Base-by-base conservation (phyloP, 768 basidiomycete species). In the Tulasnella sp. region DNA sequence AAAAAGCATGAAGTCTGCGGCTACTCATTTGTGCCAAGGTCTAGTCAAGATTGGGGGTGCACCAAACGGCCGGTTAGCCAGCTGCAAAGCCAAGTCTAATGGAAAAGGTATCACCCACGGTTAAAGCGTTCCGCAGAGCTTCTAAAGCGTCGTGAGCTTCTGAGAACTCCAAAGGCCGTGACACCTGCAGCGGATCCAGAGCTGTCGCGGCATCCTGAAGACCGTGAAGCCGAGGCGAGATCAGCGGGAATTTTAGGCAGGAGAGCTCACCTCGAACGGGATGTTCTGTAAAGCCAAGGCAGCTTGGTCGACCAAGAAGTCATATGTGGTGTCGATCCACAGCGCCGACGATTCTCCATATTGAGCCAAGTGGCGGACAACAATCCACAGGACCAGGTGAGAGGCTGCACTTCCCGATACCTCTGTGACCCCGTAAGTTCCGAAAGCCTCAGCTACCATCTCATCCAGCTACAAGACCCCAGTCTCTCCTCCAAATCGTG, bases 1-100 rank as follows among this genome's bases (percentile, higher is more conserved):
- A 79, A 40, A 81, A 79, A 19, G 52, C 14, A 81, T n/a, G n/a
- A 31, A 67, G 67, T 12, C 49, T 36, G 36, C 38, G n/a, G 25
- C 12, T n/a, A 36, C 37, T 12, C 31, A 29, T 58, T 38, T 74
- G 73, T n/a, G 37, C 71, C 2, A 58, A 19, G 19, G 73, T 37
- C 73, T 74, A 19, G 31, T 58, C 25, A 31, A 3, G 11, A 40
- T 36, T n/a, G 19, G 58, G 31, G 31, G 31, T 17, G n/a, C 42
- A 5, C 37, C n/a, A 36, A 71, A n/a, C 19, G 17, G 37, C 17
- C 29, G 31, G 12, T 72, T 34, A 52, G 25, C 5, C 31, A 2
- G 6, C 3, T 70, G 22, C 31, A 12, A n/a, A 40, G 15, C 54
- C 36, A 8, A 70, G 1, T 70, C 2, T 9, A 1, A n/a, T 49